phyloP scores from a whole-genome alignment of 148 eudicot genomes.

The Amaranthus palmeri region DNA sequence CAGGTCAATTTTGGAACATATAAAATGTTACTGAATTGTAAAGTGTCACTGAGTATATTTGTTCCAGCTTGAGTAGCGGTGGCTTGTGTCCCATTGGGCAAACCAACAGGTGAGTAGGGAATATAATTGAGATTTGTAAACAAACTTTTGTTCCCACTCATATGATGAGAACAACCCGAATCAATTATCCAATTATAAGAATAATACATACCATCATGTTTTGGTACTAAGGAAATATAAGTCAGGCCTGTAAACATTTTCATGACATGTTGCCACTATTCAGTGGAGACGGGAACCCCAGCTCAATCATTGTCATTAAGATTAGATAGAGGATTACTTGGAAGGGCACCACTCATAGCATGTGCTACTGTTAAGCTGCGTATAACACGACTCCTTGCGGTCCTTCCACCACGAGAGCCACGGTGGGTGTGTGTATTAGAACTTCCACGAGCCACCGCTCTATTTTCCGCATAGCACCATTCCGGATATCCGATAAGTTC shows the following conservation, averaged over 20 bases:
- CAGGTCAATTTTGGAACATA: too few relatives aligned
- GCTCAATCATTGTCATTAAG: neutral
- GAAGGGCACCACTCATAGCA: neutral
- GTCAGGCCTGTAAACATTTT: neutral
- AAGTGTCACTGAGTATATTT: neutral
- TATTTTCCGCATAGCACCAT: neutral
- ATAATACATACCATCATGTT: neutral
- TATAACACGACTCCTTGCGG: neutral
- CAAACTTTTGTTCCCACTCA: neutral
- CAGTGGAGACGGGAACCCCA: neutral
- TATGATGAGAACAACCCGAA: neutral
- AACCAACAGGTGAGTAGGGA: neutral
- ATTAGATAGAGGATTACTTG: too few relatives aligned
- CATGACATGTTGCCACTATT: neutral
- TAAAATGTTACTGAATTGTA: neutral
- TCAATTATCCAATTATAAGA: neutral
- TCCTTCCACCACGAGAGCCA: neutral
- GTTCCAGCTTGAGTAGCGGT: neutral
- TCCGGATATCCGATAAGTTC: neutral
- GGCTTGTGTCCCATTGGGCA: constrained; percentile 1
- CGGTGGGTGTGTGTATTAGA: too few relatives aligned
- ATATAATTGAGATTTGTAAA: neutral
- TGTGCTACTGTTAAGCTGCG: neutral
- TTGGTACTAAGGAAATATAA: neutral
- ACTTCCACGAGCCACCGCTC: neutral